Percentiles rank a stretch among this genome's conserved stretches.
These are phyloP conservation scores for Arachnomyces sp. DNA, from an alignment of 2,329 filamentous ascomycete genomes.

Conservation along the genomic window DNA sequence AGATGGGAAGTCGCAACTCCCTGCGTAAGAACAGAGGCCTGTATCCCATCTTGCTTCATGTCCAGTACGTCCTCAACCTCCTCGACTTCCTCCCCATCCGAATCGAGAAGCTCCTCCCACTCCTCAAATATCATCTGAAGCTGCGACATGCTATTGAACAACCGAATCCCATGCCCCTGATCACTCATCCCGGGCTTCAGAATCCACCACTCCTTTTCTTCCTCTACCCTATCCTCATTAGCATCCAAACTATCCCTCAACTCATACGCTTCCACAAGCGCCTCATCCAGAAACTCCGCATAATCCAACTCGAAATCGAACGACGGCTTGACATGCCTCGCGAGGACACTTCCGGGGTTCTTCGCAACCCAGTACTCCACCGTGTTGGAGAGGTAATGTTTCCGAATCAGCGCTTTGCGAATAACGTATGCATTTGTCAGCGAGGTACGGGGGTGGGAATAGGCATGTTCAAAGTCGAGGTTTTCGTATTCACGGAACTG, in stretches of 20 bases:
- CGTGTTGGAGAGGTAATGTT: slow-evolving; percentile 83
- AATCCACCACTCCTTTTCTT: slow-evolving; percentile 83
- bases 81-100: slow-evolving; percentile 26
- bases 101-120: slow-evolving; percentile 64
- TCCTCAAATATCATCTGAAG: slow-evolving; percentile 81
- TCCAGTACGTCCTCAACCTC: slow-evolving; percentile 18
- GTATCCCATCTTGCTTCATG: slow-evolving; percentile 34
- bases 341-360: slow-evolving; percentile 62
- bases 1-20: slow-evolving; percentile 79
- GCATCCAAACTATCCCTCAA: slow-evolving; percentile 65
- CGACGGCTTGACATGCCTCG: slow-evolving; percentile 62
- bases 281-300: slow-evolving; percentile 91
- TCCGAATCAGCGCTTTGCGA: slow-evolving; percentile 90
- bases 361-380: slow-evolving; percentile 81
- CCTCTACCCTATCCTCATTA: slow-evolving; percentile 59
- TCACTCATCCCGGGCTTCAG: slow-evolving; percentile 97
- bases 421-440: slow-evolving; percentile 89
- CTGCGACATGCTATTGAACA: slow-evolving; percentile 79
- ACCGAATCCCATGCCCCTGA: slow-evolving; percentile 79
- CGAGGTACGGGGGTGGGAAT: slow-evolving; percentile 51
- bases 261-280: slow-evolving; percentile 82
- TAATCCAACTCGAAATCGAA: slow-evolving; percentile 94
- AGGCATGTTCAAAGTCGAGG: slow-evolving; percentile 71
- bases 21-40: slow-evolving; percentile 19
- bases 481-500: slow-evolving; percentile 82